Base-by-base conservation (phyloP, 2,329 filamentous ascomycete genomes). In the Nigrospora oryzae region DNA sequence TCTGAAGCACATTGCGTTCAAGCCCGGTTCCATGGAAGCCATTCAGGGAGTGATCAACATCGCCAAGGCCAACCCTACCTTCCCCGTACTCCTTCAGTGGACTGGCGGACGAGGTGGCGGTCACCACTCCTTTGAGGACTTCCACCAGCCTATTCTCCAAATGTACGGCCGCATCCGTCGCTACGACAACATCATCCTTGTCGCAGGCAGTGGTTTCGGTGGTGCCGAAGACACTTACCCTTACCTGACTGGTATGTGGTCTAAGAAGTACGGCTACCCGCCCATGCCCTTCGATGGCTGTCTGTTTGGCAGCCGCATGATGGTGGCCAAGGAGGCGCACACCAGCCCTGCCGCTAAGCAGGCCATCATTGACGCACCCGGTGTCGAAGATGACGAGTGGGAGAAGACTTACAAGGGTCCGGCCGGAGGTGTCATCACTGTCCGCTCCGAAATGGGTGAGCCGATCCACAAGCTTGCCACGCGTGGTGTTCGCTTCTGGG, bases 391-490 rank as follows among this genome's bases (percentile, higher is more conserved):
- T 59, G 66, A 64, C 49, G 77, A 91, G 53, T 96, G 90, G 90
- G 89, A 95, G 68, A 83, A 90, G 69, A 94, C 89, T 5, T 95
- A 95, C 73, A 89, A 91, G 70, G 88, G 87, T 15, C 77, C 89
- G 23, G 86, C 90, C 46, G 93, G 93, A 57, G 93, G 93, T 63
- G 82, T 98, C 51, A 91, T 98, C 57, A 98, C 93, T 28, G 93
- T 98, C 40, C 82, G 89, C 52, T 98, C 93, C 1, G 93, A 98
- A 69, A 98, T 98, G 94, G 94, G 93, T 38, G 93, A 98, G 74
- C 94, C 93, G 6, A 98, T 98, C 50, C 93, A 98, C 74, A 98
- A 98, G 73, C 80, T 98, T 48, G 94, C 93, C 14, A 98, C 93
- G 40, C 86, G 94, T 47, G 93, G 93, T 77, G 90, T 98, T 40